Percentiles rank a stretch among this genome's conserved stretches.
These are phyloP conservation scores for Dacryopinax primogenitus DNA, from an alignment of 768 basidiomycete species.

Conservation along the genomic window DNA sequence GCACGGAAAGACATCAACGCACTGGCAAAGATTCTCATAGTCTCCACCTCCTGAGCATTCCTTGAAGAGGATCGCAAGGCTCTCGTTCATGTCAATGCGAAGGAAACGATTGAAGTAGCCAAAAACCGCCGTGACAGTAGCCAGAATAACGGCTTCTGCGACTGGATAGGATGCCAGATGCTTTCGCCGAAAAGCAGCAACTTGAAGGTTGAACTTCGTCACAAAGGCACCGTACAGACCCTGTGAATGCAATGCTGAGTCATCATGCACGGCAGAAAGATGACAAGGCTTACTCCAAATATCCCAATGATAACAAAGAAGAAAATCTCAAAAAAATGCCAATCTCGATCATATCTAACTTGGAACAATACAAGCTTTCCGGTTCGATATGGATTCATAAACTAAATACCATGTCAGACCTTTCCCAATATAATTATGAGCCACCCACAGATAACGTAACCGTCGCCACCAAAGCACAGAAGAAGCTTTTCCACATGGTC, in stretches of 20 bases:
- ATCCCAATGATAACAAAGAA: slow-evolving; percentile 91
- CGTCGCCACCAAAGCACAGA: slow-evolving; percentile 93
- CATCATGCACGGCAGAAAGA: background rate
- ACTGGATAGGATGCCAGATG: slow-evolving; percentile 73
- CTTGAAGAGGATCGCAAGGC: slow-evolving; percentile 84
- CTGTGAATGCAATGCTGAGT: slow-evolving; percentile 30
- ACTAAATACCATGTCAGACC: slow-evolving; percentile 34
- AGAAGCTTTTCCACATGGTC: slow-evolving; percentile 97
- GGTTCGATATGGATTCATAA: slow-evolving; percentile 96
- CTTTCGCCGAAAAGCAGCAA: slow-evolving; percentile 86
- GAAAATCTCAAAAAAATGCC: slow-evolving; percentile 98
- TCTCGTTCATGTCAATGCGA: slow-evolving; percentile 95
- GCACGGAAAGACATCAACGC: slow-evolving; percentile 27
- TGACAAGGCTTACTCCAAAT: slow-evolving; percentile 59
- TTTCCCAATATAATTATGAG: background rate
- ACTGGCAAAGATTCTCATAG: slow-evolving; percentile 92
- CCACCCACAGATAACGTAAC: slow-evolving; percentile 79
- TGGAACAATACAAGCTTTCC: slow-evolving; percentile 97
- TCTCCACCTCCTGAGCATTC: slow-evolving; percentile 92
- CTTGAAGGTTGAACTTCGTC: slow-evolving; percentile 92
- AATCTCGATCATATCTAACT: slow-evolving; percentile 91
- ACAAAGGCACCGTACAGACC: slow-evolving; percentile 95
- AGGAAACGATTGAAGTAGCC: slow-evolving; percentile 92
- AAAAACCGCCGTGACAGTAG: slow-evolving; percentile 77
- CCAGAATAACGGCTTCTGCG: slow-evolving; percentile 77